Evolutionary conservation across 768 basidiomycete species (phyloP).

Genomic region (Kwoniella bestiolae): DNA sequence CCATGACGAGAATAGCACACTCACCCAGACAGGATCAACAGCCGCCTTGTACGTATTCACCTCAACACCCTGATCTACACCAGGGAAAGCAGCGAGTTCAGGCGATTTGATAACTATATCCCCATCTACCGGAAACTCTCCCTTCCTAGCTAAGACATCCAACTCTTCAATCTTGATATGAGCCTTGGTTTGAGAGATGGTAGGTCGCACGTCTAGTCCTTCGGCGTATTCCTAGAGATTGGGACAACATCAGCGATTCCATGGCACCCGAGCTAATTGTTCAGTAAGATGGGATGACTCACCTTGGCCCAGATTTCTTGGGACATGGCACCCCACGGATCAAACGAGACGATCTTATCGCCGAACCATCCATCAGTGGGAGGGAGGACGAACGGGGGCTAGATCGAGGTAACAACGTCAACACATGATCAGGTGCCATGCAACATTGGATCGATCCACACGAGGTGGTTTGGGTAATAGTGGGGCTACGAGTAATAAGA

Average conservation of each 20-base stretch:
- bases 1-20: not conserved
- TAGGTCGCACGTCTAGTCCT: conserved; percentile 84
- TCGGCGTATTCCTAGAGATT: conserved; percentile 47
- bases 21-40: conserved; percentile 87
- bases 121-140: conserved; percentile 77
- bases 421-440: not conserved
- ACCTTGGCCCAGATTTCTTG: conserved; percentile 58
- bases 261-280: not conserved
- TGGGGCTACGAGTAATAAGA: not conserved
- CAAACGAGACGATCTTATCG: conserved; percentile 73
- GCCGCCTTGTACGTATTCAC: conserved; percentile 89
- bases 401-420: conserved; percentile 56
- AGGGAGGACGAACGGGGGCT: conserved; percentile 80
- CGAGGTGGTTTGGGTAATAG: too few species aligned
- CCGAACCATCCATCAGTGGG: conserved; percentile 74
- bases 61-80: conserved; percentile 73
- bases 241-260: not conserved
- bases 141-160: conserved; percentile 76
- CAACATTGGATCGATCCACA: too few species aligned
- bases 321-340: conserved; percentile 90
- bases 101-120: conserved; percentile 74
- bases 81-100: conserved; percentile 49
- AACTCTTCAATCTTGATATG: conserved; percentile 95
- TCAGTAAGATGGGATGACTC: not conserved
- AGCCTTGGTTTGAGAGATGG: conserved; percentile 86